These are phyloP conservation scores for Backusella macrospora DNA, from an alignment of 192 early-diverging fungal genomes.

Conservation along the genomic window DNA sequence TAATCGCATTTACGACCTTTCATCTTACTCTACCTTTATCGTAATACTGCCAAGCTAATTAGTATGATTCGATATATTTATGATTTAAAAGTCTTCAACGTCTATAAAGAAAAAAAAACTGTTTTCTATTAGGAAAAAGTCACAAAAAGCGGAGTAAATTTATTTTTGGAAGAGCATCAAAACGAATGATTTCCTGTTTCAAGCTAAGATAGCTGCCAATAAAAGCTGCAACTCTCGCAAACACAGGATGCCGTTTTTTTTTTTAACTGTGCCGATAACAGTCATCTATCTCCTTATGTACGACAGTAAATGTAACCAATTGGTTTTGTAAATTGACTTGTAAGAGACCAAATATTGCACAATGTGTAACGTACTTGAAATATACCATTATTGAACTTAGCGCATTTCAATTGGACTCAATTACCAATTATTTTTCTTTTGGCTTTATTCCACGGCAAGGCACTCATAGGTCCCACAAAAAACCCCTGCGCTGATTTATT, in stretches of 20 bases:
- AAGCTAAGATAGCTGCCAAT: background rate
- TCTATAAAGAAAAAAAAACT: constrained; percentile 1
- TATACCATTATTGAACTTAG: background rate
- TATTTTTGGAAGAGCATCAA: background rate
- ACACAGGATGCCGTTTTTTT: background rate
- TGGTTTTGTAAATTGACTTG: background rate
- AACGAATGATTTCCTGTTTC: constrained; percentile 2
- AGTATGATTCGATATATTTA: constrained; percentile 2
- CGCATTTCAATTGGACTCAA: background rate
- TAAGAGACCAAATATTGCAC: constrained; percentile 7
- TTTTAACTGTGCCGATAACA: background rate
- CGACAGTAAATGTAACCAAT: background rate
- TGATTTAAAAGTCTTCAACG: background rate
- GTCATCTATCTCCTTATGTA: background rate
- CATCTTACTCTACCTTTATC: no score
- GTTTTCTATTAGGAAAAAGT: background rate
- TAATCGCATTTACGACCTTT: no score
- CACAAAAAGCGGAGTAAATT: background rate
- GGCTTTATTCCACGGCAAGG: background rate
- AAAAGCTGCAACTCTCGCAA: background rate
- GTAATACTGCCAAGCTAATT: background rate
- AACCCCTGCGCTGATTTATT: background rate
- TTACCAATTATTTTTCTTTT: constrained; percentile 8
- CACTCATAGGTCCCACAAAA: background rate
- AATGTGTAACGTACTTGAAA: background rate